Percentiles rank a stretch among this genome's conserved stretches.
These are phyloP conservation scores for Cladorrhinum sp. DNA, from an alignment of 2,329 filamentous ascomycete genomes.

Conservation along the genomic window DNA sequence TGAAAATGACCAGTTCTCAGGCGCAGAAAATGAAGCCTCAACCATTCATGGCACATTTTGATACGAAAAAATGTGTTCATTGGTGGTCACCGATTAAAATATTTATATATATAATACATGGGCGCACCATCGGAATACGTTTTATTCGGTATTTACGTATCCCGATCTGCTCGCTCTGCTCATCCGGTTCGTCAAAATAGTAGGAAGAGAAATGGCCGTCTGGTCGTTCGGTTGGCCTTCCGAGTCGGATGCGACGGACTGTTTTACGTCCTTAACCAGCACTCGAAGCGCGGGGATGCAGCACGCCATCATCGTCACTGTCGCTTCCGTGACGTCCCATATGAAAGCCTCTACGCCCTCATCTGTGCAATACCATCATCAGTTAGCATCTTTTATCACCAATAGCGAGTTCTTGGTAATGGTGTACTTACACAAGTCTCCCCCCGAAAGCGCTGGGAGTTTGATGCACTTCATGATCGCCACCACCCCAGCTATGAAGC, in stretches of 20 bases:
- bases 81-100: no score
- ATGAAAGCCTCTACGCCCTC: background rate
- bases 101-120: no score
- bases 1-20: no score
- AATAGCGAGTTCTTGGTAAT: no score
- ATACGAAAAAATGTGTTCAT: no score
- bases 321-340: background rate
- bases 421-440: background rate
- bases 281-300: background rate
- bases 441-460: background rate
- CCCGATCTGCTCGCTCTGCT: background rate
- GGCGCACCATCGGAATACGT: no score
- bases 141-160: no score
- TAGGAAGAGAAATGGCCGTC: background rate
- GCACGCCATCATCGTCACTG: background rate
- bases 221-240: background rate
- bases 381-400: background rate
- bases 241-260: background rate
- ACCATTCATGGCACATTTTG: no score
- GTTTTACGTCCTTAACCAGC: background rate
- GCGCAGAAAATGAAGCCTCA: no score
- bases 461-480: background rate
- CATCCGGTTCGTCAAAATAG: background rate
- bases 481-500: background rate
- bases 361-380: background rate